Base-by-base conservation (phyloP, 225 moss, liverwort and hornwort species). In the Bryoerythrophyllum caledonicum region DNA sequence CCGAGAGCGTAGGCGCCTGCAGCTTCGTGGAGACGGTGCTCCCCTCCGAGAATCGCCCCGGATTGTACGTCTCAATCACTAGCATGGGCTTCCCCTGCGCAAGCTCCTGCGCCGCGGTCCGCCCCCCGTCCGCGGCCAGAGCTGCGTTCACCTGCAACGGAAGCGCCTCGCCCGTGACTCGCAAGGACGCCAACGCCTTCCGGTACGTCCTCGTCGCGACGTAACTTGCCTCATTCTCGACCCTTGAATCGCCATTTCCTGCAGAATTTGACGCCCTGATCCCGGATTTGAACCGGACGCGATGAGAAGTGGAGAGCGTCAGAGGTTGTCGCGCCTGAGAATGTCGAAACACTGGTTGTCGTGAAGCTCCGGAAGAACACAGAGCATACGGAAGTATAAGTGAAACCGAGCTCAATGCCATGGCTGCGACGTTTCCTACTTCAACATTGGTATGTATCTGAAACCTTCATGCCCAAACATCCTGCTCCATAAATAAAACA, bases 101-200 rank as follows among this genome's bases (percentile, higher is more conserved):
- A 49, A 96, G 88, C 80, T 93, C 96, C 73, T 96, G 90, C 10
- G 89, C 84, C 20, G 93, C 93, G 7, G 90, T 92, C 51, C 81
- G 72, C 53, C 96, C 96, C 19, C 96, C 96, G 80, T 96, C 96
- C 4, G 93, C 93, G 4, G 87, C 93, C 82, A 96, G 84, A 1
- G 93, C 96, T 48, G 83, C 83, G 51, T 84, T 73, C 0, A 86
- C 96, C 70, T 93, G 90, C 79, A 83, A 61, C 28, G 92, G 83
- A 60, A 86, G 85, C 17, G 90, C 90, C 73, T 96, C 90, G 24
- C 93, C 96, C 3, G 82, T 89, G n/a, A 91, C 58, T 60, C 89
- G 83, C 80, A 96, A 63, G 6, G 83, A 80, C 27, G 90, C 87
- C 28, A 96, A 85, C 44, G 92, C 90, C 61, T 93, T 86, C 38